phyloP scores from a whole-genome alignment of 2,329 filamentous ascomycete species.

The Microdochium paspali region DNA sequence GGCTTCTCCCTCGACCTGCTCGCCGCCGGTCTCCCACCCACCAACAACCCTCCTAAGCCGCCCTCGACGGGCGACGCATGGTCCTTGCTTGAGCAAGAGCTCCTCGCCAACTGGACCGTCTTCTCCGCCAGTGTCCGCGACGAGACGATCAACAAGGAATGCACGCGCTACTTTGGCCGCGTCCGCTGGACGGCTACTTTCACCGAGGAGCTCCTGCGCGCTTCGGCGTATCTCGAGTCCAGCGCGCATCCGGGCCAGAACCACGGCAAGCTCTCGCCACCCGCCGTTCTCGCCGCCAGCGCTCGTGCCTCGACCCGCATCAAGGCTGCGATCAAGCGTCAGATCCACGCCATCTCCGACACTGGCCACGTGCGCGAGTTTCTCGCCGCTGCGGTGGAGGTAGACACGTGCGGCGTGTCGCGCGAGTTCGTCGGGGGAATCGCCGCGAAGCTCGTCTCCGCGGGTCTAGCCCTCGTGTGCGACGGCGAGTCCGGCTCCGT shows the following conservation, averaged over 20 bases:
- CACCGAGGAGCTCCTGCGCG: neutral
- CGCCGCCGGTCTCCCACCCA: neutral
- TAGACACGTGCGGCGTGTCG: neutral
- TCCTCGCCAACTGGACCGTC: neutral
- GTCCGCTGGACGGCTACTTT: neutral
- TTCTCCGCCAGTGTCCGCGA: neutral
- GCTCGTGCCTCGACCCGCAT: neutral
- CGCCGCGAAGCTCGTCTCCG: neutral
- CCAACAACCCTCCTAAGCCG: neutral
- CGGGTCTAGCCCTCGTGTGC: neutral
- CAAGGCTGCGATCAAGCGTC: neutral
- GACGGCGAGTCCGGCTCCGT: neutral
- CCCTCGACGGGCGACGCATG: neutral
- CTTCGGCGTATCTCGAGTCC: neutral
- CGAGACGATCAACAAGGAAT: neutral
- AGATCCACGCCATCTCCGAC: neutral
- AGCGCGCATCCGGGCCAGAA: neutral
- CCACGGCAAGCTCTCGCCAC: neutral
- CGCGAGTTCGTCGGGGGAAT: neutral
- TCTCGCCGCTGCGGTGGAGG: neutral
- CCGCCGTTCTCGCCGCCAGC: neutral
- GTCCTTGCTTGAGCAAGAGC: neutral
- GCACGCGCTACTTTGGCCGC: neutral
- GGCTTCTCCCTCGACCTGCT: neutral
- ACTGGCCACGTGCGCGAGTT: neutral